Base-by-base conservation (phyloP, 1,284 basidiomycete genomes). In the Caloboletus firmus region DNA sequence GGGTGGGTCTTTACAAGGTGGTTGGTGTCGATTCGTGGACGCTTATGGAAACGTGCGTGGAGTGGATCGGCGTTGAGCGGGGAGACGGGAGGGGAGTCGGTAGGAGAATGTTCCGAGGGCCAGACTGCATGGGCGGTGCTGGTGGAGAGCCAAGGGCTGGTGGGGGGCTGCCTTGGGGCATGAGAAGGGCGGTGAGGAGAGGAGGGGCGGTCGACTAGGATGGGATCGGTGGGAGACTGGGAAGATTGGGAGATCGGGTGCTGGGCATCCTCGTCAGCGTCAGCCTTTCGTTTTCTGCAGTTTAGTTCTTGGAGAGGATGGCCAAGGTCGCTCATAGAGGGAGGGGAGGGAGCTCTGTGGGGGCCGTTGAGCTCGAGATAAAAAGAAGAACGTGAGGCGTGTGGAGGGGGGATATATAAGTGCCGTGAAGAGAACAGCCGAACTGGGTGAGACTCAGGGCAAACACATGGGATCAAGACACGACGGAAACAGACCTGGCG, bases 251-350 rank as follows among this genome's bases (percentile, higher is more conserved):
- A 8, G 44, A 64, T 54, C 32, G 54, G 44, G 34, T 45, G 57
- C 24, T 62, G 65, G 22, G 36, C 46, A 40, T 72, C 67, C 8
- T 69, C 70, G 57, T 71, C 70, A 0, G 34, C 26, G 54, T 71
- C 70, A 0, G 64, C 64, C 60, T 72, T 72, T 11, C 67, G 62
- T 60, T 69, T 69, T 54, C 67, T 69, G 57, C 67, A 72, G 54
- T 71, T 71, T 4, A 72, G 22, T 13, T 65, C 52, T 7, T 54
- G 64, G 37, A 68, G 51, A 4, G 57, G 57, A 6, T 71, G 68
- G 46, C 59, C 59, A 30, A 72, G 61, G 66, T 72, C 69, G 57
- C 67, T 62, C 67, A 69, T 69, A 44, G 31, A 52, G 49, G 52
- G 42, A 12, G 24, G 43, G 30, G 42, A 12, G 36, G 40, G 45